Conservation (phyloP, 2,329 filamentous ascomycete genomes). For the Aaosphaeria pasadenensis region DNA sequence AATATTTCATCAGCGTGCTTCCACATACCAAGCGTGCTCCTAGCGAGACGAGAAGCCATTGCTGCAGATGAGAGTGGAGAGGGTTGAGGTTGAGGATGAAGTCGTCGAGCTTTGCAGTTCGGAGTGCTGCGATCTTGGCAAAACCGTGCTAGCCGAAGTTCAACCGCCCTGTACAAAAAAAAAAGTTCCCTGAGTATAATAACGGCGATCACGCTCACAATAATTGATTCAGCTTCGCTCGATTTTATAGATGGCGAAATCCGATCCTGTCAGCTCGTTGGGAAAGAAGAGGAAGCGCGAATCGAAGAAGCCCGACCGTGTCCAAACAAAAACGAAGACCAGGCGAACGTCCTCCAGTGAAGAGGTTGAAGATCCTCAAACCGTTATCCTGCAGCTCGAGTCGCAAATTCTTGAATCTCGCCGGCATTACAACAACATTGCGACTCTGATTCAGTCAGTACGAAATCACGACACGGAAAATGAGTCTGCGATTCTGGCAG, state of each 20-base stretch:
- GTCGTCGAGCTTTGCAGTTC: neutral
- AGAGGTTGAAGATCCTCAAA: constrained; percentile 50
- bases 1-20: constrained; percentile 14
- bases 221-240: no score
- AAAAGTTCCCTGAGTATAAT: neutral
- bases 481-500: constrained; percentile 63
- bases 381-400: constrained; percentile 72
- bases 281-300: constrained; percentile 45
- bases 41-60: constrained; percentile 98
- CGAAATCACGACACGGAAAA: constrained; percentile 49
- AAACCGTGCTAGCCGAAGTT: constrained; percentile 19
- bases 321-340: constrained; percentile 38
- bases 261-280: constrained; percentile 19
- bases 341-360: constrained; percentile 26
- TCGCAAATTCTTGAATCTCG: constrained; percentile 78
- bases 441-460: constrained; percentile 61
- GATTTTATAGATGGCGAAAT: constrained; percentile 32
- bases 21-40: constrained; percentile 86
- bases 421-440: constrained; percentile 90
- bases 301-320: constrained; percentile 29
- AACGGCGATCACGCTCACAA: no score
- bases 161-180: constrained; percentile 5
- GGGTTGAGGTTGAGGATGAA: constrained; percentile 21
- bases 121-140: constrained; percentile 10
- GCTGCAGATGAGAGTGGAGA: constrained; percentile 50